Percentiles rank a stretch among this genome's conserved stretches.
These are phyloP conservation scores for Uncinocarpus reesii DNA, from an alignment of 2,329 filamentous ascomycete genomes.

Conservation along the genomic window DNA sequence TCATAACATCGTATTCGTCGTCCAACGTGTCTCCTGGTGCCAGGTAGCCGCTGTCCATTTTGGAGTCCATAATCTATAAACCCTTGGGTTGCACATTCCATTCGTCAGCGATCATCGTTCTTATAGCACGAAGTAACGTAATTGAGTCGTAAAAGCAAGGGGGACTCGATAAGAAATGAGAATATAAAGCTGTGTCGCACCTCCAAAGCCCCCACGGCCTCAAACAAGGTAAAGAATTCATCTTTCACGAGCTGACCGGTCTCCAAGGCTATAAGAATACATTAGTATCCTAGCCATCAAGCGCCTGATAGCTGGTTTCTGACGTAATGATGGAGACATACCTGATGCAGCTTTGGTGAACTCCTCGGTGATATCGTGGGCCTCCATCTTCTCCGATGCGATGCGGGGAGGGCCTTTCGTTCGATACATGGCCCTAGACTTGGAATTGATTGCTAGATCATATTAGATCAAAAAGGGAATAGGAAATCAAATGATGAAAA, in stretches of 20 bases:
- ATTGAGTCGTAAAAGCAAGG: neutral
- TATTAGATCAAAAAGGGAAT: no score
- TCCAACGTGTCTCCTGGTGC: constrained; percentile 64
- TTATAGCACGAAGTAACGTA: neutral
- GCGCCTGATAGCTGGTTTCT: neutral
- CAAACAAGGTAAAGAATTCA: constrained; percentile 86
- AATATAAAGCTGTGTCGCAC: constrained; percentile 25
- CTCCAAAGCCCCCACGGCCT: constrained; percentile 71
- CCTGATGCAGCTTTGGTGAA: constrained; percentile 45
- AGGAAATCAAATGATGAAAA: neutral
- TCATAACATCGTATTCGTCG: constrained; percentile 65
- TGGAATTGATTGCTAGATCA: neutral
- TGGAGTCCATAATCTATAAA: constrained; percentile 87
- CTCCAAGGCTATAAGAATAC: constrained; percentile 49
- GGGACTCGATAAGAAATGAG: neutral
- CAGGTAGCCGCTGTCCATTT: constrained; percentile 93
- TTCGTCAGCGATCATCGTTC: neutral
- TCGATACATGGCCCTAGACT: neutral
- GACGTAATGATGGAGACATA: constrained; percentile 24
- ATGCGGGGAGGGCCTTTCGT: constrained; percentile 5
- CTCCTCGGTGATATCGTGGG: constrained; percentile 46
- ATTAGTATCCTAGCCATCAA: neutral
- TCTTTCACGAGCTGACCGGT: constrained; percentile 85
- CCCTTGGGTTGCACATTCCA: neutral
- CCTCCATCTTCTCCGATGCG: constrained; percentile 29